Evolutionary conservation across 139 green algal genomes (phyloP), one percentile per base, ranked within the genome.

Genomic region (Coelastrella sp.): DNA sequence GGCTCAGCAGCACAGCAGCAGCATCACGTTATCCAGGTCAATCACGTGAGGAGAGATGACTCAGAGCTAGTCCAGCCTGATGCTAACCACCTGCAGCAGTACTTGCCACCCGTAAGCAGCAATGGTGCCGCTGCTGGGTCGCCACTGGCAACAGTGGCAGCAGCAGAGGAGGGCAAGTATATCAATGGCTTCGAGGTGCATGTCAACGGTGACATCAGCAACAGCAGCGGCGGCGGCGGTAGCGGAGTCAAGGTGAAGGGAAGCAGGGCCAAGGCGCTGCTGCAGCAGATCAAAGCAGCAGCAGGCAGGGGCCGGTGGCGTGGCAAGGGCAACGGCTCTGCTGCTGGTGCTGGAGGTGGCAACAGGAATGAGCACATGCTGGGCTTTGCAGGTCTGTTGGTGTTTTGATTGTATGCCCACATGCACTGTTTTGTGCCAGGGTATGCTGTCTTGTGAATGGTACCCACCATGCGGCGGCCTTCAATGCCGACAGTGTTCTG

Each of bases 301-400:
- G 73, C 58, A 58, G 71, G 85, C 23, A 73, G 58, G 73, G 23
- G 56, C 3, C 20, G 71, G 7, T 16, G 73, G 58, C 58, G 74
- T 13, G 19, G n/a, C 7, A 68, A 77, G 74, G 14, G 10, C 22
- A 66, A n/a, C 3, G 13, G 11, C 5, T 5, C n/a, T 58, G 5
- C 2, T 65, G 61, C 5, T 19, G 66, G 13, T 74, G 54, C 66
- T 5, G 19, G 47, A 23, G 85, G 66, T 13, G 56, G 73, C 0
- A 4, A 22, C 83, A 68, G 22, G 3, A 85, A 73, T 54, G 86
- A 90, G 22, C 86, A 90, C 60, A 23, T 90, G 74, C 59, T 78
- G 60, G 86, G 86, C 86, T 90, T 90, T 13, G 22, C 74, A 47
- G 84, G 84, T 89, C 32, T 47, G 32, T 47, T 47, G 32, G 32